Evolutionary conservation across 2,329 filamentous ascomycete genomes (phyloP), one percentile per base, ranked within the genome.

Genomic region (Fusarium sp.): DNA sequence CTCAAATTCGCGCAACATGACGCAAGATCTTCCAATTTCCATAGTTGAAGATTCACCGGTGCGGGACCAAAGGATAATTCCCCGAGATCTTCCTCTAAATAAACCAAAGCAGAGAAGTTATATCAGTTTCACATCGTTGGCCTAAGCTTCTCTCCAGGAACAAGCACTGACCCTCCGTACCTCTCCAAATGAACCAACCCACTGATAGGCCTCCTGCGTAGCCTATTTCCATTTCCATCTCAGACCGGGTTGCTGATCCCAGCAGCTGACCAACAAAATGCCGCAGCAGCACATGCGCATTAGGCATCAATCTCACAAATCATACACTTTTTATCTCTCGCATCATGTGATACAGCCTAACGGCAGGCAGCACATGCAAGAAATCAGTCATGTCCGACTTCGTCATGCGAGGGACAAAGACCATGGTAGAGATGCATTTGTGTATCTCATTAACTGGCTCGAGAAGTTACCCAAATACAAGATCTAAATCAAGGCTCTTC

Each of bases 291-390:
- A 48, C 58, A 58, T 18, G 55, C 41, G 25, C 62, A 65, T 65
- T 38, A 68, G 66, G 55, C 65, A 69, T 62, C 60, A 41, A 66
- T 57, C 48, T 56, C 22, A 38, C 34, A 45, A n/a, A 30, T 61
- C 16, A 12, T 52, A 22, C 44, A 18, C 9, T 58, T 40, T 40
- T 10, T 13, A 32, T 20, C n/a, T 58, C 29, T 20, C 29, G 27
- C 52, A 49, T 66, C 68, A 71, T 71, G 68, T 71, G 68, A 71
- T 51, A 46, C 27, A 13, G 7, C 22, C 16, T 32, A 55, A 44
- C 48, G 11, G 68, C 56, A 62, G 62, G 48, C 54, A 71, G 53
- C 55, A 48, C 16, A 58, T 45, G 10, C 38, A 34, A 25, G 20
- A 16, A 41, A n/a, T 45, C 27, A 52, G 13, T 8, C 29, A 13